phyloP scores from a whole-genome alignment of 2,329 filamentous ascomycete genomes.

The Pseudocercospora fuligena region DNA sequence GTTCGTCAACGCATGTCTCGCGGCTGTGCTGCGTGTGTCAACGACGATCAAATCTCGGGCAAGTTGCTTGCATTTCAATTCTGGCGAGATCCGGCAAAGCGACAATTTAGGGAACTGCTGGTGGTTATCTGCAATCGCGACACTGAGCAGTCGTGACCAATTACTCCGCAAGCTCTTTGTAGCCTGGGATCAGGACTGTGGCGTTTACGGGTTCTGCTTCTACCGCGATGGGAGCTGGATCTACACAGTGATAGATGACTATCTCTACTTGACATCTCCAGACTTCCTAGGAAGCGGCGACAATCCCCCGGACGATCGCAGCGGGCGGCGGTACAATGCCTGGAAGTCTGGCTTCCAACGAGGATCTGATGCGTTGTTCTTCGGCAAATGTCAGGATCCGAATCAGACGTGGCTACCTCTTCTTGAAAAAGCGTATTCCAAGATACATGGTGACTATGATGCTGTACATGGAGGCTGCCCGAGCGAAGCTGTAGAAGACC shows the following conservation, averaged over 20 bases:
- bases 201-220: slow-evolving; percentile 84
- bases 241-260: slow-evolving; percentile 86
- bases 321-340: slow-evolving; percentile 59
- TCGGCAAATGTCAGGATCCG: slow-evolving; percentile 72
- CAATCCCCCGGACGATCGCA: slow-evolving; percentile 40
- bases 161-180: slow-evolving; percentile 75
- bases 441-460: slow-evolving; percentile 77
- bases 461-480: slow-evolving; percentile 75
- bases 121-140: slow-evolving; percentile 78
- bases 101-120: slow-evolving; percentile 75
- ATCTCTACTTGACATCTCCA: slow-evolving; percentile 78
- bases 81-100: slow-evolving; percentile 77
- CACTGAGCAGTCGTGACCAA: slow-evolving; percentile 74
- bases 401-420: slow-evolving; percentile 82
- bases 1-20: not conserved
- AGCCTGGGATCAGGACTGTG: slow-evolving; percentile 69
- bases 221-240: slow-evolving; percentile 86
- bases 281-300: slow-evolving; percentile 69
- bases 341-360: slow-evolving; percentile 69
- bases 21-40: not conserved
- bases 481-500: slow-evolving; percentile 63
- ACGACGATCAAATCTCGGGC: slow-evolving; percentile 32
- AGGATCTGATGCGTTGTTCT: slow-evolving; percentile 75
- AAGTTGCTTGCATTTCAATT: slow-evolving; percentile 51
- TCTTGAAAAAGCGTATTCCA: slow-evolving; percentile 80